phyloP scores from a whole-genome alignment of 2,329 filamentous ascomycete species.

The Trichoderma polysporum region DNA sequence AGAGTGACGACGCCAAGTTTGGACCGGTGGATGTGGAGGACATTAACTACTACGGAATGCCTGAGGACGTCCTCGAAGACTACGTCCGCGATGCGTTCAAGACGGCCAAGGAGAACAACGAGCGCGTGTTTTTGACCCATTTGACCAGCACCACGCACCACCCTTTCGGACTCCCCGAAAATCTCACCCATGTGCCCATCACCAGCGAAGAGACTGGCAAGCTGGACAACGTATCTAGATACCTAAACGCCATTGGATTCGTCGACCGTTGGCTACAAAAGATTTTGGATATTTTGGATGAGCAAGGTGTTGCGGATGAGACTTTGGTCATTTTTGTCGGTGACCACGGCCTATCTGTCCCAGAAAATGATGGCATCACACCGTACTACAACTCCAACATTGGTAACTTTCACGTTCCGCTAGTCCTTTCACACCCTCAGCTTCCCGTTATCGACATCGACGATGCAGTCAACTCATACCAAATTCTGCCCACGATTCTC shows the following conservation, averaged over 20 bases:
- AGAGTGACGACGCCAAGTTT: conserved; percentile 31
- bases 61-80: conserved; percentile 34
- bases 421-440: conserved; percentile 34
- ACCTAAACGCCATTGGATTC: conserved; percentile 35
- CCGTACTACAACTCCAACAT: conserved; percentile 36
- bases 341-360: conserved; percentile 35
- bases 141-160: conserved; percentile 38
- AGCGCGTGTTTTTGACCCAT: conserved; percentile 36
- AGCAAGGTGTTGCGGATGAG: conserved; percentile 34
- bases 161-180: conserved; percentile 32
- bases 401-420: conserved; percentile 36
- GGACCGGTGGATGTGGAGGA: conserved; percentile 30
- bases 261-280: conserved; percentile 34
- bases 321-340: conserved; percentile 34
- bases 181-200: conserved; percentile 20
- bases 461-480: conserved; percentile 34
- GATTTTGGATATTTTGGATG: conserved; percentile 32
- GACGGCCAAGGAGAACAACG: conserved; percentile 30
- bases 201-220: conserved; percentile 19
- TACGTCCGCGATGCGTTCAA: conserved; percentile 35
- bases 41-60: conserved; percentile 37
- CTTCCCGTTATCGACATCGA: conserved; percentile 35
- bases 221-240: conserved; percentile 33
- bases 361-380: conserved; percentile 33
- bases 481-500: conserved; percentile 36